Percentiles rank a stretch among this genome's conserved stretches.
Evolutionary conservation across 2,329 filamentous ascomycete species (phyloP).

Genomic region (Fusarium sp.): DNA sequence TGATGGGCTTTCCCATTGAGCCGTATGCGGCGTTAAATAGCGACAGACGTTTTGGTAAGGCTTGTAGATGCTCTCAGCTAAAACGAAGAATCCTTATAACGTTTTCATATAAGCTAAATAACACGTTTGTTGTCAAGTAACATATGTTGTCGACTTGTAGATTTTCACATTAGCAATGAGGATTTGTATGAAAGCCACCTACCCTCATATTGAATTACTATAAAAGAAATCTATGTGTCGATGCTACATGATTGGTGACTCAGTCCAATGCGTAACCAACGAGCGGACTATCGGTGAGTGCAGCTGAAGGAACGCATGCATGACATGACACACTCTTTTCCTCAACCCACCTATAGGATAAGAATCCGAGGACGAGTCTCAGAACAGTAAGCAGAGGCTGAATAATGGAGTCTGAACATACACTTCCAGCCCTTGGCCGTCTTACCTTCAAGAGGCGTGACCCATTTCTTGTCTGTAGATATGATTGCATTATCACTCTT

Average conservation of each 20-base stretch:
- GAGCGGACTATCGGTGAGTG: background rate
- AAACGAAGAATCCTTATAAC: too few species aligned
- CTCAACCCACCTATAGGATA: background rate
- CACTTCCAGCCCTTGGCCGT: background rate
- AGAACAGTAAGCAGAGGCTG: background rate
- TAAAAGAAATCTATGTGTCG: too few species aligned
- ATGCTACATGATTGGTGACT: background rate
- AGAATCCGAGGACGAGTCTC: background rate
- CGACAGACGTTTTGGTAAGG: background rate
- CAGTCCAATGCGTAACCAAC: background rate
- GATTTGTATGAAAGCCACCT: too few species aligned
- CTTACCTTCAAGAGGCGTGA: background rate
- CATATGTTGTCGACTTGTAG: too few species aligned
- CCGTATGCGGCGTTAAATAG: background rate
- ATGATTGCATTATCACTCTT: too few species aligned
- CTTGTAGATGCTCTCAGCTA: too few species aligned
- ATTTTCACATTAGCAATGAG: too few species aligned
- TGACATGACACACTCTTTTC: background rate
- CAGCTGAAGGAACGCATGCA: too few species aligned
- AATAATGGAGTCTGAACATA: background rate
- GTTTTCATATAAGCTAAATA: too few species aligned
- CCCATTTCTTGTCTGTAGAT: background rate
- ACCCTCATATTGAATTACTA: too few species aligned
- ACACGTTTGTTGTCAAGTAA: too few species aligned
- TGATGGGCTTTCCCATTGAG: background rate